Evolutionary conservation across 345 rosid genomes (phyloP), one percentile per base, ranked within the genome.

Genomic region (Brassica rapa): DNA sequence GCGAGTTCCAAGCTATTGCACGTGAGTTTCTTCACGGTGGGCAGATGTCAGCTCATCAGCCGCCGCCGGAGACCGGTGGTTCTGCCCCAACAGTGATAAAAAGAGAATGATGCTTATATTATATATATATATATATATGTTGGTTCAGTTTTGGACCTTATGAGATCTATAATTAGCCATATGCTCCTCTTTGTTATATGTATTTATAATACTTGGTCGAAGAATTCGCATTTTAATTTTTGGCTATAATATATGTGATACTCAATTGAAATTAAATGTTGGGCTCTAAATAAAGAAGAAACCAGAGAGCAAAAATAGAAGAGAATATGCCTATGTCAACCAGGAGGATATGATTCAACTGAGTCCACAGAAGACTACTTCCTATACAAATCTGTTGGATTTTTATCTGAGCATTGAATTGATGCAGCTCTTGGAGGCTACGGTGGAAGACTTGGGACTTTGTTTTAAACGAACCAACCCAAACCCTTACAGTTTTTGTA

Each of bases 1-100:
- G 90, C 1, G 93, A 93, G 72, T 86, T 90, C 32, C 92, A 91
- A 75, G 87, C 91, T 2, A 74, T 90, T 80, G 90, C 91, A 1
- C 83, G 87, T 23, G 96, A 93, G 61, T 89, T 88, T 71, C 80
- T 89, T 25, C 85, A 86, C 32, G 65, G 78, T 5, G 82, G 93
- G 37, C 87, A 85, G 56, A 87, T 87, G 43, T 81, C 90, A 60
- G 86, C 85, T 4, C 83, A 85, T 4, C 83, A 85, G 15, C 85
- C 71, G 33, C 35, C 65, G 9, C 9, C 70, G 10, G 78, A 63
- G 56, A 73, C 65, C 21, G 19, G 65, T 79, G 74, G 74, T 49
- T 60, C 73, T 37, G 70, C 68, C 24, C 33, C 77, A 29, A 12
- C 73, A 23, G 46, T 73, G 8, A 51, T 68, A 32, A 79, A 79